phyloP scores from a whole-genome alignment of 768 basidiomycete genomes.

The Mycena capillaripes region DNA sequence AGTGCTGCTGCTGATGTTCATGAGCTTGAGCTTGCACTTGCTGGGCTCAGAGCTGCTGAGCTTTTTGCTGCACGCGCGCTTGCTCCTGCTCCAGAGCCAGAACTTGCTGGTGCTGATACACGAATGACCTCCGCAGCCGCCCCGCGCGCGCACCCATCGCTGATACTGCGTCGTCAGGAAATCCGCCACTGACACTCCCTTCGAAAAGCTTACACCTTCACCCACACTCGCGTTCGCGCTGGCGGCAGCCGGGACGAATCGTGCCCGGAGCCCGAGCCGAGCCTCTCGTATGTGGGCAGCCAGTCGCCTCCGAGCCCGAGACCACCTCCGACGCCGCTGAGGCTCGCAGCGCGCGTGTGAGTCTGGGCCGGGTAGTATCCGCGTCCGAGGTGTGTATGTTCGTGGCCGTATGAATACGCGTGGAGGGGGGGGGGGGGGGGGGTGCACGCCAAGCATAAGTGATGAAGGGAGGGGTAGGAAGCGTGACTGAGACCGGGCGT shows the following conservation, averaged over 20 bases:
- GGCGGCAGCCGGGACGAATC: neutral
- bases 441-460: no score
- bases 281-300: conserved; percentile 34
- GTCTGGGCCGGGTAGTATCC: no score
- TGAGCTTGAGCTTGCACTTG: conserved; percentile 7
- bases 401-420: neutral
- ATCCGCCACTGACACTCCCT: neutral
- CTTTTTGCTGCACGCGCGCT: conserved; percentile 37
- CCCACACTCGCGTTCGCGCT: neutral
- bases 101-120: conserved; percentile 41
- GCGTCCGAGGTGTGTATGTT: no score
- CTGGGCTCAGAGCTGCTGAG: neutral
- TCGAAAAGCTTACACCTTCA: neutral
- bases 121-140: conserved; percentile 17
- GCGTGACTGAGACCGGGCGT: no score
- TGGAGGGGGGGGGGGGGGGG: no score
- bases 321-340: neutral
- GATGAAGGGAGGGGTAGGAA: no score
- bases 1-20: conserved; percentile 4
- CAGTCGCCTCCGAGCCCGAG: conserved; percentile 30
- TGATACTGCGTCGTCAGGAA: neutral
- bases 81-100: no score
- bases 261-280: neutral
- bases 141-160: neutral
- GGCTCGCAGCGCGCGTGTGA: neutral